Evolutionary conservation across 768 basidiomycete genomes (phyloP), one percentile per base, ranked within the genome.

Genomic region (Dioszegia aurantiaca): DNA sequence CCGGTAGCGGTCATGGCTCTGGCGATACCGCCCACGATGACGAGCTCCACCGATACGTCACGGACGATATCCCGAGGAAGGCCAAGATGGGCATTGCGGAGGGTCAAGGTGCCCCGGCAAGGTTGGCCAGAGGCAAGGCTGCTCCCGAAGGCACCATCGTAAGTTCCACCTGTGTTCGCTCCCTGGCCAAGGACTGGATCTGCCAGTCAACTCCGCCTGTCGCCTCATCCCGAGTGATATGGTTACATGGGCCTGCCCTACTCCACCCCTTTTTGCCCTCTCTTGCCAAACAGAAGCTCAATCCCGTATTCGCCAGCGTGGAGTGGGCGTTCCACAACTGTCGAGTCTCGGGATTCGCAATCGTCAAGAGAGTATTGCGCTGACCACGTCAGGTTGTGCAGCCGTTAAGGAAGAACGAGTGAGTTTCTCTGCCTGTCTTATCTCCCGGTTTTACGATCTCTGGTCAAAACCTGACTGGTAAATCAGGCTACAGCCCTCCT

Each of bases 401-500:
- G 59, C 70, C 70, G 37, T 55, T 72, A 21, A 67, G 48, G 55
- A 69, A 66, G 64, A 64, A 65, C 44, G 70, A 72, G 70, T 68
- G 53, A 59, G 70, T 61, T 16, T 33, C 30, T 36, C 27, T 33
- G 33, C 30, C 26, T 23, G 37, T 4, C 39, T 33, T 33, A 6
- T 33, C 33, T 14, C 33, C 33, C 33, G 6, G 8, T 6, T 14
- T 33, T 14, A 33, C 33, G 8, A 33, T 6, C 14, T 14, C n/a
- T n/a, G 21, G 3, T 1, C 31, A 26, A 3, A 16, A 14, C 4
- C 14, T 42, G 23, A 48, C 55, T 58, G 28, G 60, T 41, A 24
- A 14, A 26, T 3, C 31, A 67, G 72, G 27, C 76, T 74, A 70
- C 76, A 95, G 86, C 90, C 88, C 2, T 90, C 88, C 0, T 95